Evolutionary conservation across 2,329 filamentous ascomycete species (phyloP).

Genomic region (Cordyceps javanica): DNA sequence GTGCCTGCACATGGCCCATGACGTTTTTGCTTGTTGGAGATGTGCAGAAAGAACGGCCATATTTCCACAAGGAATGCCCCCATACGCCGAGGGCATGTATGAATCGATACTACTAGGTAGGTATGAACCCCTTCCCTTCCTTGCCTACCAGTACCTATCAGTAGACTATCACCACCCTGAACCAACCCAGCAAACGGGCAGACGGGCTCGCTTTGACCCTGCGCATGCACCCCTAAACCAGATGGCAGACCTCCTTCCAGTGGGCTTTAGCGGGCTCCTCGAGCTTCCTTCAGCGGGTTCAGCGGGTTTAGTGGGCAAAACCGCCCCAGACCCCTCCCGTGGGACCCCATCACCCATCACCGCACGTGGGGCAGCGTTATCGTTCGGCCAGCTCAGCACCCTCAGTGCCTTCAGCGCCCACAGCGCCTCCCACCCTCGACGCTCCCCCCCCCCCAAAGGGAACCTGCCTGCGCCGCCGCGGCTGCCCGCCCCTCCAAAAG

Average conservation of each 20-base stretch:
- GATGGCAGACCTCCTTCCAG: no score
- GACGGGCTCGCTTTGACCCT: neutral
- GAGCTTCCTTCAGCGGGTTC: neutral
- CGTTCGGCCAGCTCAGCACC: no score
- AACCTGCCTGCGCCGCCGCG: neutral
- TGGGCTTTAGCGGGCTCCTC: slow-evolving; percentile 1
- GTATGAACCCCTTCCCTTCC: no score
- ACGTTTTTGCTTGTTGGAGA: neutral
- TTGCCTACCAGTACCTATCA: no score
- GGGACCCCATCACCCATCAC: neutral
- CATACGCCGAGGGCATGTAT: no score
- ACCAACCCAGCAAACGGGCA: neutral
- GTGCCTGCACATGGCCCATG: neutral
- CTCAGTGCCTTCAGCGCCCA: neutral
- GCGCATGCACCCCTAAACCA: neutral
- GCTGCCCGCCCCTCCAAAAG: neutral
- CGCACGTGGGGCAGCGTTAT: slow-evolving; percentile 6
- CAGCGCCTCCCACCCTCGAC: no score
- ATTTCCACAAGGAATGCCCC: no score
- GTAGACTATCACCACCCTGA: no score
- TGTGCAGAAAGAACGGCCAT: neutral
- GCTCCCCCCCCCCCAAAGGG: neutral
- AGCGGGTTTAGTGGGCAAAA: slow-evolving; percentile 5
- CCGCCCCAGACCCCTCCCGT: no score
- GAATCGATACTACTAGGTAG: no score